Conservation (phyloP, 495 filamentous ascomycete species). For the Tuber brumale region DNA sequence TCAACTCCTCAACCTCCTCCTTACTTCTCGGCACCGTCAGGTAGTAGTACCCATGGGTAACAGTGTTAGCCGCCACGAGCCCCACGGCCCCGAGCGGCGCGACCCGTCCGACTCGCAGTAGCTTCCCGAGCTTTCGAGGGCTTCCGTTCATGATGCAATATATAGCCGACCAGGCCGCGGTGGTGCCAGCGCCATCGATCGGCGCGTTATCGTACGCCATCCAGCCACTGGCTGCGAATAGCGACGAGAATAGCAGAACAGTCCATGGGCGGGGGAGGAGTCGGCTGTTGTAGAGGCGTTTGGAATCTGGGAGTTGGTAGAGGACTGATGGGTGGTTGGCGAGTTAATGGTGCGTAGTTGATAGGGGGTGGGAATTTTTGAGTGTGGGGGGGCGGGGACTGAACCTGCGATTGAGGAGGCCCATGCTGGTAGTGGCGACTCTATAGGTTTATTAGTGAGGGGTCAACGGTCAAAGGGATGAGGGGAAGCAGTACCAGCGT, state of each 20-base stretch:
- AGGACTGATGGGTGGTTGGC: conserved; percentile 11
- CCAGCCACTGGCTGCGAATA: conserved; percentile 26
- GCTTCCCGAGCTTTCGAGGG: conserved; percentile 51
- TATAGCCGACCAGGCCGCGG: conserved; percentile 76
- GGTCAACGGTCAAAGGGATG: background rate
- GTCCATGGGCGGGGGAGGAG: conserved; percentile 45
- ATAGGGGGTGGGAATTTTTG: conserved; percentile 5
- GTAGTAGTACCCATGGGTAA: conserved; percentile 43
- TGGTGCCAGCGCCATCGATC: conserved; percentile 74
- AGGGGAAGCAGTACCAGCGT: conserved; percentile 21
- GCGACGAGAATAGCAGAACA: conserved; percentile 64
- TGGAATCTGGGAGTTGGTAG: conserved; percentile 22
- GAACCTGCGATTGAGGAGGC: conserved; percentile 27
- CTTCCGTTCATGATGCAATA: conserved; percentile 69
- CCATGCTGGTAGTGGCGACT: conserved; percentile 37
- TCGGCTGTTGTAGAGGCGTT: conserved; percentile 22
- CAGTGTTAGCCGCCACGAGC: conserved; percentile 60
- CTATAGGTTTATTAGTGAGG: conserved; percentile 24
- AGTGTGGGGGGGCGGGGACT: background rate
- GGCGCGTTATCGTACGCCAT: conserved; percentile 73
- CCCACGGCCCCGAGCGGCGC: conserved; percentile 56
- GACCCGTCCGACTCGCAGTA: conserved; percentile 49
- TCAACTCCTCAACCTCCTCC: conserved; percentile 11
- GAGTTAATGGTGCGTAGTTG: background rate
- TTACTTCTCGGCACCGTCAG: conserved; percentile 24